Evolutionary conservation across 805 yeast genomes (phyloP).

Genomic region (Wickerhamomyces hampshirensis): DNA sequence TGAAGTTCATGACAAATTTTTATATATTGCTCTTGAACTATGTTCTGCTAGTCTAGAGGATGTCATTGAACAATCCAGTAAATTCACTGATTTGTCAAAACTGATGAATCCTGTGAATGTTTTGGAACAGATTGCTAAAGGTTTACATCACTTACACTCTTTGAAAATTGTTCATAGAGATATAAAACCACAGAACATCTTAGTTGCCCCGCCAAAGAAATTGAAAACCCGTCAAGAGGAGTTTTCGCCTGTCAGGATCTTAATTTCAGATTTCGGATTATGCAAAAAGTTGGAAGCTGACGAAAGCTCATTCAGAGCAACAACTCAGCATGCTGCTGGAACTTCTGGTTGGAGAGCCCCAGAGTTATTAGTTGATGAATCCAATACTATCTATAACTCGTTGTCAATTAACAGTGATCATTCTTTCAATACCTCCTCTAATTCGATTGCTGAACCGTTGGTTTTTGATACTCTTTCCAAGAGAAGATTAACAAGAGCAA

Average conservation of each 20-base stretch:
- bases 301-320: slow-evolving; percentile 90
- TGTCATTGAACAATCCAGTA: slow-evolving; percentile 52
- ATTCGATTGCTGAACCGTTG: slow-evolving; percentile 27
- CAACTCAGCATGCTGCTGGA: slow-evolving; percentile 91
- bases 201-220: slow-evolving; percentile 69
- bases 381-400: slow-evolving; percentile 10
- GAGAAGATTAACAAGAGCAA: slow-evolving; percentile 76
- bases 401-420: slow-evolving; percentile 19
- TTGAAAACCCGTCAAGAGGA: slow-evolving; percentile 23
- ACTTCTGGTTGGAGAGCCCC: slow-evolving; percentile 99
- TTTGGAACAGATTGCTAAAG: slow-evolving; percentile 73
- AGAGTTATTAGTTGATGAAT: slow-evolving; percentile 54
- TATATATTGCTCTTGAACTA: slow-evolving; percentile 89
- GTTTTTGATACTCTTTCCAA: slow-evolving; percentile 37
- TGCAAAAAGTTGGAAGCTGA: slow-evolving; percentile 90
- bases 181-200: slow-evolving; percentile 88
- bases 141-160: slow-evolving; percentile 81
- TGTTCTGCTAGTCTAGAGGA: slow-evolving; percentile 90
- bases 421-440: slow-evolving; percentile 19
- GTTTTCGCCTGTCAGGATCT: slow-evolving; percentile 50
- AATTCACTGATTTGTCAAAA: slow-evolving; percentile 33
- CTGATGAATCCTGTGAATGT: slow-evolving; percentile 48
- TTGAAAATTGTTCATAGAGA: slow-evolving; percentile 93
- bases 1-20: slow-evolving; percentile 81
- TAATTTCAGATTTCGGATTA: slow-evolving; percentile 93